Evolutionary conservation across 2,329 filamentous ascomycete genomes (phyloP), one percentile per base, ranked within the genome.

Genomic region (Zopfia rhizophila): DNA sequence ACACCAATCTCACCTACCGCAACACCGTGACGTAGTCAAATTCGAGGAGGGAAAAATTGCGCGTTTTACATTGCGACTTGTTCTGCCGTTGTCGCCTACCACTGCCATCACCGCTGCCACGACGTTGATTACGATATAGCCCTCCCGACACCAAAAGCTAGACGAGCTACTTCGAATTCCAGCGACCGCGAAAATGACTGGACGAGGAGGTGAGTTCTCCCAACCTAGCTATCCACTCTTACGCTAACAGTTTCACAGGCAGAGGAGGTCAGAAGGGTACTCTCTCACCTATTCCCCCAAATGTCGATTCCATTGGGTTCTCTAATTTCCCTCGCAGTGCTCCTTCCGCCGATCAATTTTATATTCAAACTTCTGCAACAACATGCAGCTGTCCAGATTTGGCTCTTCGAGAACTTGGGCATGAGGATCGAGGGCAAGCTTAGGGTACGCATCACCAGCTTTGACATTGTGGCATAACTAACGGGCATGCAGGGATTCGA

Each of bases 361-460:
- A 93, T 94, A 72, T 94, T 94, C 84, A 96, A 94, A 80, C 87
- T 97, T 27, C 83, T 97, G 7, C 92, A 86, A 64, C 78, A 89
- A 73, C 87, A 91, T 66, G 86, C 89, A 12, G 92, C 88, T 1
- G 91, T 97, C 27, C 90, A 89, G 63, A 90, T 99, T 68, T 99
- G 94, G 94, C 80, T 99, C 29, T 97, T 95, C 74, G 94, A 99
- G 78, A 94, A 99, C 81, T 80, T 97, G 41, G 86, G 87, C 11
- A 92, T 96, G 68, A 83, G 94, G 50, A 97, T 99, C 67, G 92
- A 97, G 77, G 94, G 94, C 53, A 96, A 93, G 78, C 96, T 99
- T 58, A 85, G 94, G 66, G 93, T 96, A 73, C 55, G 86, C n/a
- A 18, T 24, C 19, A 31, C 33, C 2, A 39, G 11, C 17, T 31